Evolutionary conservation across 1,284 basidiomycete species (phyloP).

Genomic region (Boletus smithii): DNA sequence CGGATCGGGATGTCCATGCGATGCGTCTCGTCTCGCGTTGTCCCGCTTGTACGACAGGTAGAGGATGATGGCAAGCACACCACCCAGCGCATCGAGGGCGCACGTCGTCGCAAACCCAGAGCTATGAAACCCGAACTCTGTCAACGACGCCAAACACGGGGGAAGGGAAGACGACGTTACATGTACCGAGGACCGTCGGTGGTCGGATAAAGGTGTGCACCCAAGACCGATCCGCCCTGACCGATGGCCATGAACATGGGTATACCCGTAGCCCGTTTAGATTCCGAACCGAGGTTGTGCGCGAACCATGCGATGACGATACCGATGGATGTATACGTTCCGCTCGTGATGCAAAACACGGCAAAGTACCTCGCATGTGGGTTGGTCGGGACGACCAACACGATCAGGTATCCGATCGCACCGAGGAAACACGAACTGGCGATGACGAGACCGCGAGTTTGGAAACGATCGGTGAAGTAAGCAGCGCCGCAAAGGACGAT

Average conservation of each 20-base stretch:
- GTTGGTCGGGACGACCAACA: conserved; percentile 41
- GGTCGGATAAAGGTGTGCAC: conserved; percentile 65
- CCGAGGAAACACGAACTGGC: conserved; percentile 47
- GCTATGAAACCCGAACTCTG: conserved; percentile 33
- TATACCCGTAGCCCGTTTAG: conserved; percentile 71
- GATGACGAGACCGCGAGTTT: conserved; percentile 67
- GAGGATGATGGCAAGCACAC: conserved; percentile 47
- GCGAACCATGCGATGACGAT: conserved; percentile 74
- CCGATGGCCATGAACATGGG: conserved; percentile 78
- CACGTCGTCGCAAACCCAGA: conserved; percentile 64
- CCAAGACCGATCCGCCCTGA: conserved; percentile 69
- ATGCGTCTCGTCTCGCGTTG: conserved; percentile 51
- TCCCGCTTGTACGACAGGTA: conserved; percentile 56
- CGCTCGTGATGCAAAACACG: conserved; percentile 67
- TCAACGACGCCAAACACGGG: neutral
- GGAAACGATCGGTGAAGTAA: conserved; percentile 67
- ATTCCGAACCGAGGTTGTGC: conserved; percentile 75
- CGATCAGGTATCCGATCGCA: conserved; percentile 41
- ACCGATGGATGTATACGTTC: conserved; percentile 70
- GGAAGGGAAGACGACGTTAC: conserved; percentile 35
- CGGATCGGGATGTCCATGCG: conserved; percentile 50
- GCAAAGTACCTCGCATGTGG: conserved; percentile 66
- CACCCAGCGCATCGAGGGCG: conserved; percentile 51
- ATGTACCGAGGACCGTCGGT: conserved; percentile 62
- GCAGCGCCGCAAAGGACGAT: conserved; percentile 64